Base-by-base conservation (phyloP, 2,329 filamentous ascomycete genomes). In the Fusarium sp. region DNA sequence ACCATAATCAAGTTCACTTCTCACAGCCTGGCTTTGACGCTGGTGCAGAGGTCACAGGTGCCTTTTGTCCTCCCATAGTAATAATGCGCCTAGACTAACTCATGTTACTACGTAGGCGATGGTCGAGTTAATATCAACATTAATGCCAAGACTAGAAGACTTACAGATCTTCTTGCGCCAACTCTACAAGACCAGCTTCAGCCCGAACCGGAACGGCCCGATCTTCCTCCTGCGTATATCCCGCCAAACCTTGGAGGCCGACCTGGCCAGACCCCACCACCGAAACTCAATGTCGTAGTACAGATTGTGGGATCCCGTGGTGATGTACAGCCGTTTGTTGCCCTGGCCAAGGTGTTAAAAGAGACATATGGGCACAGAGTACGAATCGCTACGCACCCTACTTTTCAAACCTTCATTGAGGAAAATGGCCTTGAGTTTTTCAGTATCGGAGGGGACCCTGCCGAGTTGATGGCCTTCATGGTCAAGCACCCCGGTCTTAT, bases 401-500 rank as follows among this genome's bases (percentile, higher is more conserved):
- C 83, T 3, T 94, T 94, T 70, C 83, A 87, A 67, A 77, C 81
- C 1, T 92, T 93, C 68, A 88, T 94, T 5, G 85, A 88, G 61
- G 86, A 91, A 51, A 88, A 89, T 74, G 89, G 85, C 1, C 83
- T 94, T 15, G 91, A 94, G 71, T 94, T 93, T 77, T 93, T 91
- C 77, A 86, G 80, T 63, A 91, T 93, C 50, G 90, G 91, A n/a
- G 91, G 91, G 4, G 90, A 94, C 74, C 91, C 91, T 2, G 85
- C 88, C 2, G 86, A 91, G 72, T 81, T 93, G 42, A 94, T 93
- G 91, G 92, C 93, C 4, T 96, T 95, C 73, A 96, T 96, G 93
- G 93, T 96, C 44, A 94, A 94, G 77, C 91, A 96, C 69, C 92
- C 93, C 0, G 92, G 93, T 0, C 81, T 97, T 30, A 93, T 96